Conservation (phyloP, 257 asterid species). For the Cordia subcordata region DNA sequence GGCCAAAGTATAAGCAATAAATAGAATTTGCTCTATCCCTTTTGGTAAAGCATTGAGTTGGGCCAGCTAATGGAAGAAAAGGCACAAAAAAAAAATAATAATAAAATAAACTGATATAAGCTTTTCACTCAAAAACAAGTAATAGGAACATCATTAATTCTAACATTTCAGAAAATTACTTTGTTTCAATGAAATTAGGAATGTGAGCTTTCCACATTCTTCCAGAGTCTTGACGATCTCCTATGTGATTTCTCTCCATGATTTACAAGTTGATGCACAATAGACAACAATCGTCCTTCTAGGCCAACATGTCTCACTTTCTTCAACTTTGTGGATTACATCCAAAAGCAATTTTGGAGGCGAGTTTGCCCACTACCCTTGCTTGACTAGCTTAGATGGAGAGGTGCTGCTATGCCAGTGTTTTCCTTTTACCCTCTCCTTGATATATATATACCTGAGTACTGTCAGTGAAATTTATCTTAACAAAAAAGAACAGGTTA, state of each 20-base stretch:
- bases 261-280: constrained; percentile 28
- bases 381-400: constrained; percentile 11
- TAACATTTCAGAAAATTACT: constrained; percentile 2
- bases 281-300: constrained; percentile 18
- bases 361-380: constrained; percentile 26
- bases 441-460: not conserved
- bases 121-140: not conserved
- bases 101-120: not conserved
- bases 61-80: constrained; percentile 42
- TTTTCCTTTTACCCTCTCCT: constrained; percentile 23
- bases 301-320: constrained; percentile 25
- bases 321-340: constrained; percentile 25
- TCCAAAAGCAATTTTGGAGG: constrained; percentile 31
- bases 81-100: no score
- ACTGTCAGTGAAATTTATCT: no score
- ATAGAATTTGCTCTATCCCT: constrained; percentile 61
- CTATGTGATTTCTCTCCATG: constrained; percentile 27
- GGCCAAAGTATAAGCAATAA: constrained; percentile 54
- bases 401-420: constrained; percentile 17
- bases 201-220: constrained; percentile 26
- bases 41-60: constrained; percentile 69
- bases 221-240: constrained; percentile 28
- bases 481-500: no score
- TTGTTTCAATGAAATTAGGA: constrained; percentile 30
- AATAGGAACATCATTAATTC: no score